These are phyloP conservation scores for Penicillium fuscoglaucum DNA, from an alignment of 2,329 filamentous ascomycete species.

Conservation along the genomic window DNA sequence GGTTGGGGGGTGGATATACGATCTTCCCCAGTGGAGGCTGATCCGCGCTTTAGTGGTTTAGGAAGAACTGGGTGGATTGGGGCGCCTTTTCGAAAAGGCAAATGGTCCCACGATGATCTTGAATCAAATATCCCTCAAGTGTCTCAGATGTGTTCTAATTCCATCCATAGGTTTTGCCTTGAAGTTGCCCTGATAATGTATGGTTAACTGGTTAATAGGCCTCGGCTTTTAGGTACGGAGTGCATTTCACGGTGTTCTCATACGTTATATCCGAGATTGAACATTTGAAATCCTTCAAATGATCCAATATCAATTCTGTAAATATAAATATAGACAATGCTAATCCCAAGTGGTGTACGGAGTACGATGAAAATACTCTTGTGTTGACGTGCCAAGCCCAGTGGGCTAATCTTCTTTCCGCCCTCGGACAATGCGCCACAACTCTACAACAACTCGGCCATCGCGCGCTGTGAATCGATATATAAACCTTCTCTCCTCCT, in stretches of 20 bases:
- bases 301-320: neutral
- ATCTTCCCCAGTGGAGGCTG: constrained; percentile 26
- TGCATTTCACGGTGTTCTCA: neutral
- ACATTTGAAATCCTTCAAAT: neutral
- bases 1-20: constrained; percentile 17
- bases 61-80: constrained; percentile 7
- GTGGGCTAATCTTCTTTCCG: constrained; percentile 10
- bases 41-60: constrained; percentile 20
- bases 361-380: neutral
- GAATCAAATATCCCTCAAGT: neutral
- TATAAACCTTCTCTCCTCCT: neutral
- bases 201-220: neutral
- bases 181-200: no score
- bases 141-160: neutral
- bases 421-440: constrained; percentile 3
- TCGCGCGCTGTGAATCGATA: neutral
- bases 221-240: neutral
- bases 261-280: neutral
- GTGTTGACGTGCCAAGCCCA: constrained; percentile 7
- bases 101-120: constrained; percentile 5
- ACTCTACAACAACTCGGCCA: neutral
- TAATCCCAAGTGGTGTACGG: no score
- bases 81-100: constrained; percentile 6
- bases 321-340: neutral
- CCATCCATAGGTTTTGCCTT: neutral